phyloP scores from a whole-genome alignment of 2,329 filamentous ascomycete genomes.

The Keithomyces neogunnii region DNA sequence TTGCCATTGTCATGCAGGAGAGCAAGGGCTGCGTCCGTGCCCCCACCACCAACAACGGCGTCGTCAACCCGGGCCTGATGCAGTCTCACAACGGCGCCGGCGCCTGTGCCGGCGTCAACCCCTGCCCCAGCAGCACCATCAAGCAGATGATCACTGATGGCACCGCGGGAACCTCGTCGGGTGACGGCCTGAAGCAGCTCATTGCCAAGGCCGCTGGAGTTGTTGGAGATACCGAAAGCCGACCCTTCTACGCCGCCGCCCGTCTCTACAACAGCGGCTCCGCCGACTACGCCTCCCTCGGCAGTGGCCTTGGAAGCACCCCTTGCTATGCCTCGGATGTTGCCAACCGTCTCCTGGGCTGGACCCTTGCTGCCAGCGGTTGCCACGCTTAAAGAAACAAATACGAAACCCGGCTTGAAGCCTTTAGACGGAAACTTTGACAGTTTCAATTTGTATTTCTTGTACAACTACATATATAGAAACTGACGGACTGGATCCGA shows the following conservation, averaged over 20 bases:
- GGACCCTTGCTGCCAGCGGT: background rate
- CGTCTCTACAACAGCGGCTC: constrained; percentile 40
- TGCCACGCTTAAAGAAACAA: background rate
- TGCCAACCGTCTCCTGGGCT: constrained; percentile 18
- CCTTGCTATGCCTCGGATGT: constrained; percentile 43
- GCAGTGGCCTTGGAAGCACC: constrained; percentile 31
- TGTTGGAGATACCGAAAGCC: background rate
- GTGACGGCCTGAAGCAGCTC: constrained; percentile 33
- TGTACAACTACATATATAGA: too few relatives aligned
- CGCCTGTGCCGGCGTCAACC: constrained; percentile 26
- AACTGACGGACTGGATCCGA: too few relatives aligned
- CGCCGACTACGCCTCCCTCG: constrained; percentile 25
- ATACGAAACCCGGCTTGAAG: too few relatives aligned
- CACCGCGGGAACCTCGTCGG: constrained; percentile 28
- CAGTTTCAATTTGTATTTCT: background rate
- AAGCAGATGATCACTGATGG: constrained; percentile 30
- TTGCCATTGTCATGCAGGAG: constrained; percentile 35
- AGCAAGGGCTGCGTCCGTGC: constrained; percentile 34
- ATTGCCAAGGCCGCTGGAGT: constrained; percentile 16
- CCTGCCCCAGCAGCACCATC: constrained; percentile 17
- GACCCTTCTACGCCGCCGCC: constrained; percentile 33
- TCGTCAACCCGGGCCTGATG: constrained; percentile 34
- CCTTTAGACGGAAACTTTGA: background rate
- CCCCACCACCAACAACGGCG: constrained; percentile 29
- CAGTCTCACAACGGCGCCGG: constrained; percentile 26